phyloP scores from a whole-genome alignment of 805 yeast genomes.

The Saturnispora sanitii region DNA sequence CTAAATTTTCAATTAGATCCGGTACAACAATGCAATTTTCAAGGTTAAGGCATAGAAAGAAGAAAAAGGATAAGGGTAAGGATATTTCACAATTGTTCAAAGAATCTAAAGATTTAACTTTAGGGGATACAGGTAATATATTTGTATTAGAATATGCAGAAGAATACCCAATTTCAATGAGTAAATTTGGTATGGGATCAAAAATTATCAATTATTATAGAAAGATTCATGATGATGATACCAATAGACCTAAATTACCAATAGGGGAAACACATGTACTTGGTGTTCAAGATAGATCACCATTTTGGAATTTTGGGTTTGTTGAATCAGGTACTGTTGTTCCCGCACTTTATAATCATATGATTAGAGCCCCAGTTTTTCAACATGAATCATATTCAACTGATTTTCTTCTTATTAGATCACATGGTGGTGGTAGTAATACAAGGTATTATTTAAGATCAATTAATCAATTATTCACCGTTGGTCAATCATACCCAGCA shows the following conservation, averaged over 20 bases:
- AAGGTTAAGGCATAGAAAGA: conserved; percentile 66
- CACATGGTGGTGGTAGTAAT: conserved; percentile 66
- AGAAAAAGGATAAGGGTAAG: conserved; percentile 83
- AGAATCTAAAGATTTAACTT: conserved; percentile 62
- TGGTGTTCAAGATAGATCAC: conserved; percentile 93
- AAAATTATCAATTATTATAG: conserved; percentile 89
- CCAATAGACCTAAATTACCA: conserved; percentile 74
- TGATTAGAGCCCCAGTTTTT: conserved; percentile 88
- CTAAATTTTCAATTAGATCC: conserved; percentile 64
- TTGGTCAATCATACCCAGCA: conserved; percentile 89
- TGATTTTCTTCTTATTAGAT: conserved; percentile 72
- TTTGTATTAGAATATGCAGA: conserved; percentile 84
- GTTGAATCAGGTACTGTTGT: conserved; percentile 91
- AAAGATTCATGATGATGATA: conserved; percentile 71
- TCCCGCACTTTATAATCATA: conserved; percentile 86
- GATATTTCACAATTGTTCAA: conserved; percentile 66
- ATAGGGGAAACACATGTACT: conserved; percentile 93
- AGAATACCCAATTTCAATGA: conserved; percentile 71
- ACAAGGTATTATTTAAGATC: conserved; percentile 60
- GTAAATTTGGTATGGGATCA: conserved; percentile 93
- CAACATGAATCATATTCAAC: conserved; percentile 71
- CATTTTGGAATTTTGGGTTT: conserved; percentile 97
- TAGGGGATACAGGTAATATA: conserved; percentile 73
- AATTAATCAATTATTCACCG: conserved; percentile 67
- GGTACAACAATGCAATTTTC: conserved; percentile 70